These are phyloP conservation scores for Fusarium siculi DNA, from an alignment of 2,329 filamentous ascomycete species.

Conservation along the genomic window DNA sequence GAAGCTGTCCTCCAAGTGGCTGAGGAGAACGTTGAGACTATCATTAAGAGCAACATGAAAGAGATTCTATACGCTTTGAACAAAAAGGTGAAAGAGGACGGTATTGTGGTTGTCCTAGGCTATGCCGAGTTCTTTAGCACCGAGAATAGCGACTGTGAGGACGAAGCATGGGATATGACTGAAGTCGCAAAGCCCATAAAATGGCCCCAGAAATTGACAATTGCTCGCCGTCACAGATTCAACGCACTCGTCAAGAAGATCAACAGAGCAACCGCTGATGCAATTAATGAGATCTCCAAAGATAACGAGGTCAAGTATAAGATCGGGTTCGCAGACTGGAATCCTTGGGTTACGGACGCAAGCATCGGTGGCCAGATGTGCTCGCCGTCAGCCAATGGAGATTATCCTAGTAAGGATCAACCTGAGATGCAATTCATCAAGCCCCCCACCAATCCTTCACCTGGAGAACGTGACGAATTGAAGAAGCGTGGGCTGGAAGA, in stretches of 20 bases:
- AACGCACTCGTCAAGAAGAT: neutral
- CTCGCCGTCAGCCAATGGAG: neutral
- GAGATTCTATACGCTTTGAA: neutral
- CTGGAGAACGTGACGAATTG: accelerated
- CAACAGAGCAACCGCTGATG: neutral
- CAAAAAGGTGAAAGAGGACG: neutral
- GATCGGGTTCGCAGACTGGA: slow-evolving; percentile 8
- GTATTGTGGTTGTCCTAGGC: neutral
- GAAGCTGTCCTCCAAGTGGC: neutral
- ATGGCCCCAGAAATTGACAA: neutral
- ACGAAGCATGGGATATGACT: neutral
- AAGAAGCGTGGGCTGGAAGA: too few species aligned
- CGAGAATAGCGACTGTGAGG: neutral
- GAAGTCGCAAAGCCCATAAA: too few species aligned
- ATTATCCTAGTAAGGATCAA: neutral
- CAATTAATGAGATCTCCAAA: neutral
- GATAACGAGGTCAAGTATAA: neutral
- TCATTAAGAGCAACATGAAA: slow-evolving; percentile 5
- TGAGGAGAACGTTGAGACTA: neutral
- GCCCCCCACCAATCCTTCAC: accelerated
- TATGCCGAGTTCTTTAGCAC: slow-evolving; percentile 6
- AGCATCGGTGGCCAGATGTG: neutral
- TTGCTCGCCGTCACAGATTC: neutral
- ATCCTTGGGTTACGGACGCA: neutral
- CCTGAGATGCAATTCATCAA: slow-evolving; percentile 13